Conservation (phyloP, 2,329 filamentous ascomycete species). For the Alternaria sp. region DNA sequence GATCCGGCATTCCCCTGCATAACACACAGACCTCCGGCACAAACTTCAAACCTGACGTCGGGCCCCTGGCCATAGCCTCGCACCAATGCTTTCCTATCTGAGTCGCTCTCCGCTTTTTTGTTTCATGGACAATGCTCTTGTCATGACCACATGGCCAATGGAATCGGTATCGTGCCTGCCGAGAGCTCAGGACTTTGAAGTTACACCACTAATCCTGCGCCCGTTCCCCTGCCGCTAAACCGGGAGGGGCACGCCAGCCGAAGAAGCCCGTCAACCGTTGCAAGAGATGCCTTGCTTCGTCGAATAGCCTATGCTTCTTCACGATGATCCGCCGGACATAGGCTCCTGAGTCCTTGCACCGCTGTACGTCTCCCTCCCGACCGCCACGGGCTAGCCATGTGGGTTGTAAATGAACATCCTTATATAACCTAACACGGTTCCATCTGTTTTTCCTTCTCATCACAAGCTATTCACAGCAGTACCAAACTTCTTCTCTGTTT, state of each 20-base stretch:
- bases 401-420: conserved; percentile 13
- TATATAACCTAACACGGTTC: conserved; percentile 35
- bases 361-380: conserved; percentile 27
- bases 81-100: conserved; percentile 26
- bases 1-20: conserved; percentile 28
- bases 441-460: conserved; percentile 33
- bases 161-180: conserved; percentile 37
- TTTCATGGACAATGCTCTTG: conserved; percentile 44
- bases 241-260: conserved; percentile 32
- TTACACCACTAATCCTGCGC: conserved; percentile 34
- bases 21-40: conserved; percentile 22
- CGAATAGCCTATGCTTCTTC: conserved; percentile 39
- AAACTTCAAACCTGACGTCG: conserved; percentile 29
- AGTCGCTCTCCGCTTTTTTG: conserved; percentile 32
- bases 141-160: conserved; percentile 35
- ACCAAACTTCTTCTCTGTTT: conserved; percentile 32
- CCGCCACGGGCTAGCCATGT: conserved; percentile 30
- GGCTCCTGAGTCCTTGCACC: conserved; percentile 26
- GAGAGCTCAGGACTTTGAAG: conserved; percentile 24
- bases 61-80: conserved; percentile 29
- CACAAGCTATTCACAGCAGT: conserved; percentile 35
- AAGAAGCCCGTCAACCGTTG: conserved; percentile 29
- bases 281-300: conserved; percentile 33
- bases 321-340: conserved; percentile 40
- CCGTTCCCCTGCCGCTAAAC: conserved; percentile 34